A percentile compares a stretch with the other conserved stretches of the same genome.
phyloP scores from a whole-genome alignment of 2,329 filamentous ascomycete genomes.

The Penicillium sp. region DNA sequence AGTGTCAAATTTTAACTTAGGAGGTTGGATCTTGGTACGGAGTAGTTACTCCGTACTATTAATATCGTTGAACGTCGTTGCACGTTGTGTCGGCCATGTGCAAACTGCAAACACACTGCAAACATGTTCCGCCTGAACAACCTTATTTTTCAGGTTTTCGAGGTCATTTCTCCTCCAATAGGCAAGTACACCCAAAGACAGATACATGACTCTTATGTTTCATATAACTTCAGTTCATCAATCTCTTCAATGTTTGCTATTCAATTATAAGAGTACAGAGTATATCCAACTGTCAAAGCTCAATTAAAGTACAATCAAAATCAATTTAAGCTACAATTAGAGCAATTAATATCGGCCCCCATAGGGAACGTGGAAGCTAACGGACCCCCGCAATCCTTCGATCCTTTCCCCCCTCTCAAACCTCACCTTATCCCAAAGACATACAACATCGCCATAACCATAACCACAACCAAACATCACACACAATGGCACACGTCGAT shows the following conservation, averaged over 20 bases:
- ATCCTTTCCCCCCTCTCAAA: neutral
- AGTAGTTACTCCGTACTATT: too few relatives aligned
- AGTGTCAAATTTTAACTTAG: neutral
- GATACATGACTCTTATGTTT: neutral
- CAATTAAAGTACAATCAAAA: too few relatives aligned
- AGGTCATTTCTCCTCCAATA: neutral
- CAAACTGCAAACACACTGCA: neutral
- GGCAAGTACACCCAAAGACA: neutral
- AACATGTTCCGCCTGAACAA: neutral
- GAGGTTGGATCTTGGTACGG: neutral
- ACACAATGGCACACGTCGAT: constrained; percentile 36
- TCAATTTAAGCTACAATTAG: too few relatives aligned
- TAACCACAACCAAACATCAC: neutral
- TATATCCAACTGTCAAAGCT: neutral
- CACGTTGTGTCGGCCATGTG: too few relatives aligned
- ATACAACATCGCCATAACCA: neutral
- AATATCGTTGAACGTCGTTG: too few relatives aligned
- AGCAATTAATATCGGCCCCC: neutral
- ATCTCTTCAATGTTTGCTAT: too few relatives aligned
- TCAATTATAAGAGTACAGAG: neutral
- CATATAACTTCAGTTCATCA: too few relatives aligned
- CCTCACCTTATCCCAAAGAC: neutral
- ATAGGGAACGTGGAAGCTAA: neutral
- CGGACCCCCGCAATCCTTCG: constrained; percentile 1
- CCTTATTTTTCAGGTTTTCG: neutral